A percentile compares a stretch with the other conserved stretches of the same genome.
phyloP scores from a whole-genome alignment of 352 stramenopile genomes.

The Aphanomyces cochlioides region DNA sequence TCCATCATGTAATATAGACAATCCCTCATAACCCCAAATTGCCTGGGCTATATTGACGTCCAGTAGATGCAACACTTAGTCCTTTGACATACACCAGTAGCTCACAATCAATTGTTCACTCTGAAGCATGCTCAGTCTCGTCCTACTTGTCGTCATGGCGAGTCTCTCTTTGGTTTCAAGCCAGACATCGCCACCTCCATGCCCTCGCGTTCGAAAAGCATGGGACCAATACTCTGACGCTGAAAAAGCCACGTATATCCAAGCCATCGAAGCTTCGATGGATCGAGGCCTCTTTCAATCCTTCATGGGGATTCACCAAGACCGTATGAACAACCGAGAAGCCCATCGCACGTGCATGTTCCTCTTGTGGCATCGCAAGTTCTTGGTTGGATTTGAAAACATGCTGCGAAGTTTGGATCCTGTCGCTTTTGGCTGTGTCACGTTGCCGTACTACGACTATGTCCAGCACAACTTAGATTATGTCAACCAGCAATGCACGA shows the following conservation, averaged over 20 bases:
- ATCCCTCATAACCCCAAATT: too few species aligned
- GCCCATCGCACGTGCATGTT: slow-evolving; percentile 39
- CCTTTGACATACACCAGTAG: background rate
- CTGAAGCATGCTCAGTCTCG: background rate
- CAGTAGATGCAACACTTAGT: too few species aligned
- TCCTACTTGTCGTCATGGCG: background rate
- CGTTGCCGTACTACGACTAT: slow-evolving; percentile 27
- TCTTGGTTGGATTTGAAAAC: slow-evolving; percentile 30
- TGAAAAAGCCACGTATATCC: slow-evolving; percentile 50
- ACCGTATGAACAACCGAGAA: slow-evolving; percentile 49
- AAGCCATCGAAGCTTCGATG: slow-evolving; percentile 46
- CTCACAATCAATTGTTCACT: background rate
- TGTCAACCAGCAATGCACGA: slow-evolving; percentile 30
- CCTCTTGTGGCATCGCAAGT: slow-evolving; percentile 27
- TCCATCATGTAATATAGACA: slow-evolving; percentile 6
- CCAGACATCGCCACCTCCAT: background rate
- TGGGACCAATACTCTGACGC: slow-evolving; percentile 44
- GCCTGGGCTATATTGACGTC: too few species aligned
- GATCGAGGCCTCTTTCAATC: slow-evolving; percentile 53
- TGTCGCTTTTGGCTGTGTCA: slow-evolving; percentile 3
- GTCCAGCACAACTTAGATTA: slow-evolving; percentile 30
- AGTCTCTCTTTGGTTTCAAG: background rate
- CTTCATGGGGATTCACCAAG: slow-evolving; percentile 61
- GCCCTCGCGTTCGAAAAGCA: slow-evolving; percentile 42
- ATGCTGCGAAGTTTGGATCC: slow-evolving; percentile 21